Evolutionary conservation across 257 asterid genomes (phyloP).

Genomic region (Fraxinus quadrangulata): DNA sequence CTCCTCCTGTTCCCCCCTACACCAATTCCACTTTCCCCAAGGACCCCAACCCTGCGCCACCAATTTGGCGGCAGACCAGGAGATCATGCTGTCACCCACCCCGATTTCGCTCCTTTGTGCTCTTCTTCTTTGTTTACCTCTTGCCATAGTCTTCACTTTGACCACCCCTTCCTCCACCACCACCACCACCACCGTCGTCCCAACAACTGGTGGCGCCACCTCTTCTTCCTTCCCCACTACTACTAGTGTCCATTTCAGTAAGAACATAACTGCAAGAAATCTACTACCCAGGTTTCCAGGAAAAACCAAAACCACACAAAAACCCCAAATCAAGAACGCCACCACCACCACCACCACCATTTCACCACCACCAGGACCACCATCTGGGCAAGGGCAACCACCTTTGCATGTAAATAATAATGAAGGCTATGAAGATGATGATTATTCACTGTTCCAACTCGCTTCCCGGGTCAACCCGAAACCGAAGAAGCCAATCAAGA

Average conservation of each 20-base stretch:
- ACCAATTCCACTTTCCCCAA: not conserved
- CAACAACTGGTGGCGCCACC: slow-evolving; percentile 2
- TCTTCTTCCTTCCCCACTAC: not conserved
- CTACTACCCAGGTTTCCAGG: not conserved
- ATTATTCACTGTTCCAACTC: slow-evolving; percentile 24
- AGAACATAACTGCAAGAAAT: not conserved
- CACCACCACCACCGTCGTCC: not conserved
- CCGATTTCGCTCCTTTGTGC: slow-evolving; percentile 52
- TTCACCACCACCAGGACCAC: not conserved
- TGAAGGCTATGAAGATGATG: slow-evolving; percentile 14
- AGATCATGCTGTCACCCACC: slow-evolving; percentile 37
- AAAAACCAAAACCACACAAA: slow-evolving; percentile 11
- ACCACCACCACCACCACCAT: not conserved
- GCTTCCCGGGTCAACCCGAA: slow-evolving; percentile 33
- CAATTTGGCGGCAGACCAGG: not conserved
- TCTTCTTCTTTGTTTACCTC: slow-evolving; percentile 47
- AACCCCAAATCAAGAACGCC: slow-evolving; percentile 6
- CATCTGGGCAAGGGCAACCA: not conserved
- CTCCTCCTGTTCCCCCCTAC: not conserved
- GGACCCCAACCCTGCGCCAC: not conserved
- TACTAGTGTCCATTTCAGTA: not conserved
- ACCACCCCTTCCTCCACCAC: slow-evolving; percentile 30
- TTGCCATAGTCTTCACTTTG: slow-evolving; percentile 40
- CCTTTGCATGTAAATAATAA: not conserved
- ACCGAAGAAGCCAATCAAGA: slow-evolving; percentile 24